phyloP scores from a whole-genome alignment of 768 basidiomycete genomes.

The Leccinellum luteum region DNA sequence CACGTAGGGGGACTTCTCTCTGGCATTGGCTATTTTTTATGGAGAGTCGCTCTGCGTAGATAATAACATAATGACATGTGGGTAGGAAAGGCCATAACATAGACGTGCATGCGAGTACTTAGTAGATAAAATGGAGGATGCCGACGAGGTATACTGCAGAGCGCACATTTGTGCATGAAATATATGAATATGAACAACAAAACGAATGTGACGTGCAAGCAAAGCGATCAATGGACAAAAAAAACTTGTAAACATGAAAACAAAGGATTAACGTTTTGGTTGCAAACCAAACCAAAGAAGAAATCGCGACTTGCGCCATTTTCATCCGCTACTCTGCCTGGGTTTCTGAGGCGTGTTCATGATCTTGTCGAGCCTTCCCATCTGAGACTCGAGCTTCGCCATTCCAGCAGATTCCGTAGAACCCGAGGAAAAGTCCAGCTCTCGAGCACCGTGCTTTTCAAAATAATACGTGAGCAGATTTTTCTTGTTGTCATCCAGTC shows the following conservation, averaged over 20 bases:
- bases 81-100: constrained; percentile 3
- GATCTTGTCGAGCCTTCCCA: constrained; percentile 74
- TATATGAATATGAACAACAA: constrained; percentile 9
- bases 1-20: constrained; percentile 68
- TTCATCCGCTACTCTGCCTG: constrained; percentile 14
- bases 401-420: constrained; percentile 44
- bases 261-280: background rate
- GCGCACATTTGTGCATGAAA: constrained; percentile 8
- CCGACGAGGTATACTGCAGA: constrained; percentile 6
- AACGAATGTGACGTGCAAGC: constrained; percentile 14
- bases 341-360: constrained; percentile 66
- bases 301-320: background rate
- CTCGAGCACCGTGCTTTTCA: constrained; percentile 80
- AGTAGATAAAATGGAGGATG: constrained; percentile 6
- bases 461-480: constrained; percentile 87
- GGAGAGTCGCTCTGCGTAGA: constrained; percentile 29
- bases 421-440: constrained; percentile 34
- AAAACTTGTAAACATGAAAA: constrained; percentile 1
- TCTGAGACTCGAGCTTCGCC: constrained; percentile 75
- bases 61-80: constrained; percentile 7
- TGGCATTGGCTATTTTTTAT: constrained; percentile 53
- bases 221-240: background rate
- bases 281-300: background rate
- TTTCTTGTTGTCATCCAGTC: constrained; percentile 87
- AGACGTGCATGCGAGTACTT: constrained; percentile 2